A percentile compares a stretch with the other conserved stretches of the same genome.
Conservation (phyloP, 2,329 filamentous ascomycete genomes). For the Colletotrichum noveboracense region DNA sequence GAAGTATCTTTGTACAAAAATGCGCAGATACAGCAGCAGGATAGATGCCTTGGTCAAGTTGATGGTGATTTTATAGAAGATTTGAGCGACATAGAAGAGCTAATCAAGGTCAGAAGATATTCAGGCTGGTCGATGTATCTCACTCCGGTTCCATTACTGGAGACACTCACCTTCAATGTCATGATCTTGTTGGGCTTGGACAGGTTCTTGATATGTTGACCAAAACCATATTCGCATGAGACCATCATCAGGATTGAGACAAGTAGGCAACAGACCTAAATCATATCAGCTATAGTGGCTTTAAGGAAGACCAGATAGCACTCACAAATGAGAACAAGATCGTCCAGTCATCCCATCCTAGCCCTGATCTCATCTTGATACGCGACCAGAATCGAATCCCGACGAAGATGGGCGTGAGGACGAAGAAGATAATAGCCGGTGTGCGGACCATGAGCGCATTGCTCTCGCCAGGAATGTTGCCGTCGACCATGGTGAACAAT, state of each 20-base stretch:
- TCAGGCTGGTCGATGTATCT: rapidly evolving
- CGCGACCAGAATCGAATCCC: constrained; percentile 44
- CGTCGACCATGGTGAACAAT: constrained; percentile 28
- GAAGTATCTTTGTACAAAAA: constrained; percentile 55
- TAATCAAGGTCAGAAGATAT: constrained; percentile 24
- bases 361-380: constrained; percentile 36
- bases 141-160: not conserved
- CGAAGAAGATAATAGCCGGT: constrained; percentile 48
- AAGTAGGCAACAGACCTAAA: constrained; percentile 37
- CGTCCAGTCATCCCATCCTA: constrained; percentile 48
- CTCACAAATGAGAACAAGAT: constrained; percentile 47
- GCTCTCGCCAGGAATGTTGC: constrained; percentile 35
- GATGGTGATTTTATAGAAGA: constrained; percentile 59
- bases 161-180: constrained; percentile 37
- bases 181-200: constrained; percentile 35
- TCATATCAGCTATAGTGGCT: not conserved
- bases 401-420: constrained; percentile 45
- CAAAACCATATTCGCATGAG: constrained; percentile 46
- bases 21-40: constrained; percentile 57
- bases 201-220: constrained; percentile 42
- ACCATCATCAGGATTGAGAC: constrained; percentile 45
- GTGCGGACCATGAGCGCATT: constrained; percentile 42
- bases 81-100: constrained; percentile 57
- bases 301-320: not conserved
- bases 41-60: constrained; percentile 59